Evolutionary conservation across 495 filamentous ascomycete genomes (phyloP), one percentile per base, ranked within the genome.

Genomic region (Penicillium cinerascens): DNA sequence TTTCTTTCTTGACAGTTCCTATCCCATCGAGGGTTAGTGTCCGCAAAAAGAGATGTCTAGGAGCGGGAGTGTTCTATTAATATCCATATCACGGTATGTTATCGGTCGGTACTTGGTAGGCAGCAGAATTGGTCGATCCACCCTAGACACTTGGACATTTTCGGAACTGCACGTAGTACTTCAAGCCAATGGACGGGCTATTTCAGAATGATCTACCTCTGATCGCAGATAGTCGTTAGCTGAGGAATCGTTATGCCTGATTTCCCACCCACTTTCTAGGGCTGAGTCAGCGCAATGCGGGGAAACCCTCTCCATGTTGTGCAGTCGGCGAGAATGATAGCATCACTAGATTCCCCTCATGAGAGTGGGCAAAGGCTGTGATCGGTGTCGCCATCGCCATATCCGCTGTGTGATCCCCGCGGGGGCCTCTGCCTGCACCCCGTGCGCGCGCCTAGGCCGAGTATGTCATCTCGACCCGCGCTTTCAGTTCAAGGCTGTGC

Each of bases 281-380:
- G n/a, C 37, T 39, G 37, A 39, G 37, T 39, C 37, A 39, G 37
- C 37, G 13, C 6, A 33, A 16, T 39, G 37, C 37, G 37, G 37
- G 37, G 37, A 39, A 39, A 16, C 7, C 18, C 15, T 38, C 22
- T 38, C 42, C 38, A 29, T 33, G 22, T 27, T 36, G 42, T 21
- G 18, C 6, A 18, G 16, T 13, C 37, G 1, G 37, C 37, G 16
- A 18, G 29, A 39, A 20, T 16, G 16, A 38, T 13, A 38, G 37
- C 37, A 39, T 17, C 37, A 11, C n/a, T 20, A n/a, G 4, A 48
- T 2, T 48, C 40, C 39, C 50, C 54, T 47, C 55, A 71, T 71
- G 70, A 64, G 70, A 63, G 66, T 73, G 53, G 63, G 64, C 42
- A 67, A 67, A 49, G 70, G 70, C 52, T 73, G 70, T 64, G 62